Evolutionary conservation across 2,329 filamentous ascomycete species (phyloP), one percentile per base, ranked within the genome.

Genomic region (Neonectria sp.): DNA sequence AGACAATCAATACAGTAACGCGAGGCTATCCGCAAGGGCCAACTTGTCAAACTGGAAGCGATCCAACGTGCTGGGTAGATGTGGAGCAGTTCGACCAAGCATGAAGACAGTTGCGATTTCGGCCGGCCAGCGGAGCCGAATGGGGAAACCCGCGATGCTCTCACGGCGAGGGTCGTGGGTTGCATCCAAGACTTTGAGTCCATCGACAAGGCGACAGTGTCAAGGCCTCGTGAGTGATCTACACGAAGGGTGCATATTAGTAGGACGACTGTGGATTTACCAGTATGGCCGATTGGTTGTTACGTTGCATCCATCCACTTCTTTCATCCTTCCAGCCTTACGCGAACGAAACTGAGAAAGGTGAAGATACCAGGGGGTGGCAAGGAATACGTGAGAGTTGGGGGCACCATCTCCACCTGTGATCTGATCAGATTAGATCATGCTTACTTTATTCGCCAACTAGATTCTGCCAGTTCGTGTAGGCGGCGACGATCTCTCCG

Each of bases 351-450:
- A 53, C n/a, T 45, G 33, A 21, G 17, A 35, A n/a, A 24, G 29
- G 31, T 24, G 49, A 25, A 24, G 24, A n/a, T 57, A 31, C 55
- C 21, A 11, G 56, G 35, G 45, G 29, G 11, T 48, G 51, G 27
- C 15, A 25, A 63, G 11, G 35, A 55, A 49, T 53, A 59, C 27
- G 13, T 45, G 55, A 31, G 25, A 58, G 35, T 29, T 56, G 56
- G 56, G 56, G 56, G 49, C 24, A 37, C 24, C 6, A 40, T 58
- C 43, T 59, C 56, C 56, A 45, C 57, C 51, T 31, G 31, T 55
- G 57, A 65, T 65, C 61, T 65, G 67, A 65, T 69, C 65, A 68
- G 64, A 69, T 69, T 69, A 63, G 62, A 66, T 68, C 40, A 55
- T 55, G 27, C 55, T 46, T 58, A 31, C 57, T 55, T 57, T 29